Conservation (phyloP, 2,329 filamentous ascomycete species). For the Sporothrix curviconia region DNA sequence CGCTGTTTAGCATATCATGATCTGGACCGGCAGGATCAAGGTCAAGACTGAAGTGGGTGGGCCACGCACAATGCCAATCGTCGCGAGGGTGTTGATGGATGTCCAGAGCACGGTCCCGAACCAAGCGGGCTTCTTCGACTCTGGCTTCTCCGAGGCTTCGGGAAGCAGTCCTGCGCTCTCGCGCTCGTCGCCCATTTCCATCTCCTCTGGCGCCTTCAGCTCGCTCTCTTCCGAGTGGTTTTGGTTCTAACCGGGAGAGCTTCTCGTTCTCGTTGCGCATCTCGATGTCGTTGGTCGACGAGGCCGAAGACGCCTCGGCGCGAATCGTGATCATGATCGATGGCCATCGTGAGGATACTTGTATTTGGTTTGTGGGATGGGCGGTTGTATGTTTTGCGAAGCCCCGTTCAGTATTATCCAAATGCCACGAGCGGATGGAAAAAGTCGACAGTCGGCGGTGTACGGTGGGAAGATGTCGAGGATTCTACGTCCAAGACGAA, state of each 20-base stretch:
- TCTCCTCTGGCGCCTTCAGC: conserved; percentile 27
- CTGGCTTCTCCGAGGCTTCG: conserved; percentile 27
- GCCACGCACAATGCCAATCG: conserved; percentile 52
- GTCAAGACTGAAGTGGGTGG: no score
- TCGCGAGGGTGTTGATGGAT: conserved; percentile 54
- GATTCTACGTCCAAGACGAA: not conserved
- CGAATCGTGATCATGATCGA: conserved; percentile 22
- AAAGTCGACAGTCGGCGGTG: not conserved
- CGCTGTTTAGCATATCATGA: conserved; percentile 1
- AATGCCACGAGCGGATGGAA: not conserved
- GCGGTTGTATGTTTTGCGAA: no score
- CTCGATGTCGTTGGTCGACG: conserved; percentile 29
- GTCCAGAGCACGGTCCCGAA: conserved; percentile 47
- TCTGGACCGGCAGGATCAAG: not conserved
- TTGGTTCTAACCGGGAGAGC: conserved; percentile 23
- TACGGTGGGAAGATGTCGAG: not conserved
- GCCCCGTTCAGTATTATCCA: not conserved
- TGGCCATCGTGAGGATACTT: conserved; percentile 20
- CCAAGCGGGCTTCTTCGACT: conserved; percentile 31
- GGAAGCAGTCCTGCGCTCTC: conserved; percentile 38
- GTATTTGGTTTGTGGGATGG: not conserved
- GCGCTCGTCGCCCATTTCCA: conserved; percentile 32
- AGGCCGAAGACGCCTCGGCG: conserved; percentile 28
- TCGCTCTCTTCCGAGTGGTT: conserved; percentile 25
- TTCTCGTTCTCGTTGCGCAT: conserved; percentile 28